These are phyloP conservation scores for Coix lacrymajobi DNA, from an alignment of 176 grass and related monocot species.

Conservation along the genomic window DNA sequence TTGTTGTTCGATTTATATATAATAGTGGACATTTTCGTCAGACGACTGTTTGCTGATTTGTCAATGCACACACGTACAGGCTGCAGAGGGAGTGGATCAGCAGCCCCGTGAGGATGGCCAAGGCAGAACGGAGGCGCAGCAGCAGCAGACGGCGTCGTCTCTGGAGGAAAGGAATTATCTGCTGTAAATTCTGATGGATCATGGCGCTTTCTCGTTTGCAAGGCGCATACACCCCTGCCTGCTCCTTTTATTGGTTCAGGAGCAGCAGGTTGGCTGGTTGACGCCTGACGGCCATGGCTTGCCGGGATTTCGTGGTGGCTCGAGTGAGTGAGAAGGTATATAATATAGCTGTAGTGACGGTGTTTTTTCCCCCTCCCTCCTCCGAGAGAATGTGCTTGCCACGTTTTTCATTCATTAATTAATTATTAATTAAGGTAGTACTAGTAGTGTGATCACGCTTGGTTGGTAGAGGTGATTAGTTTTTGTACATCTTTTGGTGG, in stretches of 20 bases:
- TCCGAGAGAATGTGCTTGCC: background rate
- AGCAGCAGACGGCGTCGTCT: conserved; percentile 9
- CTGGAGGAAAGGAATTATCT: conserved; percentile 62
- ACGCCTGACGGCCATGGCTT: conserved; percentile 11
- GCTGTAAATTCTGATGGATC: conserved; percentile 64
- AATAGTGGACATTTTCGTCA: too few relatives aligned
- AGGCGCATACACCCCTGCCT: background rate
- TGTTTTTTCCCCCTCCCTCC: too few relatives aligned
- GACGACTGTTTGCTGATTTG: too few relatives aligned
- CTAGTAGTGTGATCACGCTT: background rate
- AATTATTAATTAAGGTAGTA: background rate
- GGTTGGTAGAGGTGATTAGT: background rate
- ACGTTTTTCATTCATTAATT: background rate
- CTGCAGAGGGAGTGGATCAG: conserved; percentile 75
- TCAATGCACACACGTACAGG: conserved; percentile 52
- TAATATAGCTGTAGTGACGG: conserved; percentile 26
- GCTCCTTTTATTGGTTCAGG: conserved; percentile 21
- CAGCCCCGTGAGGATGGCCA: conserved; percentile 86
- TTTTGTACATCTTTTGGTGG: background rate
- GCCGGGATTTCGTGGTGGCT: background rate
- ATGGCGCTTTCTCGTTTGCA: background rate
- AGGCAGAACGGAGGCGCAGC: conserved; percentile 48
- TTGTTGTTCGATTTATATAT: too few relatives aligned
- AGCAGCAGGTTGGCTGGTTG: conserved; percentile 19
- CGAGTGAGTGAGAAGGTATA: background rate